phyloP scores from a whole-genome alignment of 2,329 filamentous ascomycete species.

The Colletotrichum plurivorum region DNA sequence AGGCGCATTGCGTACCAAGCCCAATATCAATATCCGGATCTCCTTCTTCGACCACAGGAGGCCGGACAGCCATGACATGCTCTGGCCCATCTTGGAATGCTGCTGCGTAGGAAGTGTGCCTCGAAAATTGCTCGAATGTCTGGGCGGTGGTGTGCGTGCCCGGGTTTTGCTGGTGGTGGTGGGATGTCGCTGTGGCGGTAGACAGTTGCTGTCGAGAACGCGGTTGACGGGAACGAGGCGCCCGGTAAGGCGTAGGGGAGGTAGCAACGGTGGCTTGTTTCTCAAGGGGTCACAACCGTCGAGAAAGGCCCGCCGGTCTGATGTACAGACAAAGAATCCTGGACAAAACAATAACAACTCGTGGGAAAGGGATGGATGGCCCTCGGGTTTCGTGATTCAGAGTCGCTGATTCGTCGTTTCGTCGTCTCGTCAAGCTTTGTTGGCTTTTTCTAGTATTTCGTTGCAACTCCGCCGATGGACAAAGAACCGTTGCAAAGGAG shows the following conservation, averaged over 20 bases:
- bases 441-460: conserved; percentile 13
- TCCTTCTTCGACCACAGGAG: conserved; percentile 96
- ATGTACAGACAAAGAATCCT: conserved; percentile 23
- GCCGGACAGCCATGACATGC: conserved; percentile 78
- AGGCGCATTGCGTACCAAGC: conserved; percentile 76
- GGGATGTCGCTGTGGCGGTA: conserved; percentile 23
- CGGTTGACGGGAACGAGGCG: conserved; percentile 32
- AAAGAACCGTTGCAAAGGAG: conserved; percentile 38
- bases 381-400: conserved; percentile 6
- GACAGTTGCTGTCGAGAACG: conserved; percentile 16
- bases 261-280: conserved; percentile 40
- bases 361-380: not conserved
- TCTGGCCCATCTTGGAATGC: conserved; percentile 70
- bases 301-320: conserved; percentile 17
- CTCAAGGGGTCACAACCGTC: conserved; percentile 15
- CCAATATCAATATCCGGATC: conserved; percentile 94
- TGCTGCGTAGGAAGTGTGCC: conserved; percentile 5
- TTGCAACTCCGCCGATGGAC: conserved; percentile 17
- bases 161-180: conserved; percentile 5
- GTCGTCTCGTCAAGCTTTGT: conserved; percentile 22
- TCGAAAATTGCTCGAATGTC: not conserved
- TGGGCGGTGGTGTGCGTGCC: not conserved
- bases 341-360: not conserved
- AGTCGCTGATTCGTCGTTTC: conserved; percentile 14
- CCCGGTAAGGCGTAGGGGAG: conserved; percentile 26